These are phyloP conservation scores for Cercospora nicotianae DNA, from an alignment of 2,329 filamentous ascomycete species.

Conservation along the genomic window DNA sequence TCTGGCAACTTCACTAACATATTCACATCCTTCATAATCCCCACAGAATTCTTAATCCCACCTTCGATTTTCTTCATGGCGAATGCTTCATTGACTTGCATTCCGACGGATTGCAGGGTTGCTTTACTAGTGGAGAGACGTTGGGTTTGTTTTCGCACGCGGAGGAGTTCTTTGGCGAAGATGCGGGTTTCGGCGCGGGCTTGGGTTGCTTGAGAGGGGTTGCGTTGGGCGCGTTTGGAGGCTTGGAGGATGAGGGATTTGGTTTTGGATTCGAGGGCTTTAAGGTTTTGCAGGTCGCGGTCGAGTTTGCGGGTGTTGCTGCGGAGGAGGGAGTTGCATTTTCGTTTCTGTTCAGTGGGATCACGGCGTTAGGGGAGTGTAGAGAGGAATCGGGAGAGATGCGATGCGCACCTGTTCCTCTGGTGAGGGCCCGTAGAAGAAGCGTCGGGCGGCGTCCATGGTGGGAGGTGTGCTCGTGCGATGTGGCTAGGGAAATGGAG, in stretches of 20 bases:
- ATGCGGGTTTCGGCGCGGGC: conserved; percentile 79
- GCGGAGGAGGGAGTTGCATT: conserved; percentile 90
- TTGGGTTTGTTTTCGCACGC: conserved; percentile 70
- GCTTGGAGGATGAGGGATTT: conserved; percentile 81
- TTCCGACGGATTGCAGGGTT: conserved; percentile 86
- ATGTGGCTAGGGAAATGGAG: neutral
- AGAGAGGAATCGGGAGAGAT: no score
- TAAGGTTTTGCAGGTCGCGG: conserved; percentile 80
- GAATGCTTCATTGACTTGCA: conserved; percentile 98
- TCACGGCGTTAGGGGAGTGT: no score
- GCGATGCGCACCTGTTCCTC: conserved; percentile 54
- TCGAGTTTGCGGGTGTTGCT: conserved; percentile 91
- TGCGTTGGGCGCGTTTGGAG: conserved; percentile 75
- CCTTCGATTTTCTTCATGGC: conserved; percentile 94
- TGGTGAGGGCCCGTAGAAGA: conserved; percentile 91
- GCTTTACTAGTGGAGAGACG: conserved; percentile 85
- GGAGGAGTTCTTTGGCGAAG: conserved; percentile 85
- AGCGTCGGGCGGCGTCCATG: conserved; percentile 84
- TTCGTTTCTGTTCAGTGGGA: conserved; percentile 70
- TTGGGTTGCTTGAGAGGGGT: conserved; percentile 75
- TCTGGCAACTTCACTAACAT: conserved; percentile 79
- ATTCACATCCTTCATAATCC: conserved; percentile 98
- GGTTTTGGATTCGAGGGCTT: conserved; percentile 77
- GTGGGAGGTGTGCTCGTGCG: neutral
- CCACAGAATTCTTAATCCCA: conserved; percentile 78